Base-by-base conservation (phyloP, 1,284 basidiomycete species). In the Takashimella tepidaria region DNA sequence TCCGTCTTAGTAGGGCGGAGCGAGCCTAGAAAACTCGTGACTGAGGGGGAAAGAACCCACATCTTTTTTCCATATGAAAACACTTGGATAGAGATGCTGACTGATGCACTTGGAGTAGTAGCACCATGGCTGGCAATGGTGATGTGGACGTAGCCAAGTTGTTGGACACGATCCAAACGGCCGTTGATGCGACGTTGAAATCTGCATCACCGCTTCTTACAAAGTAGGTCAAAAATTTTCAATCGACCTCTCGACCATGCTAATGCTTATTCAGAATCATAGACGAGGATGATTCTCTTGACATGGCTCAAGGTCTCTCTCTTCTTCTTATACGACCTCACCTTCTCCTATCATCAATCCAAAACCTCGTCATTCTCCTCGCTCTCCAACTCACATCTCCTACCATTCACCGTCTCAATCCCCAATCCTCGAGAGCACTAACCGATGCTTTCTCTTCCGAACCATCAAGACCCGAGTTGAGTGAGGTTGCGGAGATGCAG, bases 251-350 rank as follows among this genome's bases (percentile, higher is more conserved):
- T 26, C 22, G 19, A 45, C 20, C 26, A 25, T 51, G 26, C n/a
- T 25, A 2, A 5, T 8, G n/a, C n/a, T 25, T 23, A 11, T 24
- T 16, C 52, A 69, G 69, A 44, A 56, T 64, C 3, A 59, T 57
- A 48, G 57, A 59, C 8, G 49, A 57, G 2, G 72, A 74, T 44
- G 45, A 78, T 45, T 79, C 82, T 41, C 74, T 88, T 22, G 82
- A 89, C 61, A 83, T 82, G 26, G 81, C 81, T 56, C 80, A 88
- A 24, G 95, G 95, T 24, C 89, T 98, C 57, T 97, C 95, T 0
- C 80, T 98, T 1, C 80, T 98, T 16, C 87, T 89, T 3, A 77
- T 93, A 53, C 95, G 97, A 74, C 88, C 93, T 61, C 84, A 93
- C 54, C 74, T 89, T 12, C 81, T 97, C 60, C 77, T 98, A 11